A percentile compares a stretch with the other conserved stretches of the same genome.
These are phyloP conservation scores for Beauveria asiatica DNA, from an alignment of 2,329 filamentous ascomycete genomes.

Conservation along the genomic window DNA sequence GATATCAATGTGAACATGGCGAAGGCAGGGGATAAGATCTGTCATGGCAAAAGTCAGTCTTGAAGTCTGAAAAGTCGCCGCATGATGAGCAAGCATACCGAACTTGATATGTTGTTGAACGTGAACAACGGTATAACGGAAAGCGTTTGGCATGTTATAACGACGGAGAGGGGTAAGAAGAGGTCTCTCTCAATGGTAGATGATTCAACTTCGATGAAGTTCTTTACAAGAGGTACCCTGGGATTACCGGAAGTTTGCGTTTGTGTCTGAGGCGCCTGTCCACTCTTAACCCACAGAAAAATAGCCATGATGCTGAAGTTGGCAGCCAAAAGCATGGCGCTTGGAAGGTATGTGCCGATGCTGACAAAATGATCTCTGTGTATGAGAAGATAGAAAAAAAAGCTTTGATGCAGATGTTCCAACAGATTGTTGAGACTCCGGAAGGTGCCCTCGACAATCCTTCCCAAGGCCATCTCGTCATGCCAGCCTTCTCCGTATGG, in stretches of 20 bases:
- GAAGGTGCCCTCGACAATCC: constrained; percentile 83
- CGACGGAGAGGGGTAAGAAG: constrained; percentile 64
- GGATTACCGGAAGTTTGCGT: constrained; percentile 7
- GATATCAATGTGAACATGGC: constrained; percentile 47
- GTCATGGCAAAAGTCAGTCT: neutral
- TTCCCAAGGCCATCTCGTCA: constrained; percentile 92
- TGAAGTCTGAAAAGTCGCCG: neutral
- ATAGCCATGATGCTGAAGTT: constrained; percentile 97
- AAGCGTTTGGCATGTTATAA: constrained; percentile 64
- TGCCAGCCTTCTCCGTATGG: constrained; percentile 90
- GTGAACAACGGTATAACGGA: constrained; percentile 74
- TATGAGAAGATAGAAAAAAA: constrained; percentile 98
- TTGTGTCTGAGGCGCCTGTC: constrained; percentile 30
- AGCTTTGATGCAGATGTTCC: constrained; percentile 95
- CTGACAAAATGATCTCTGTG: constrained; percentile 89
- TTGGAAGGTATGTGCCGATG: constrained; percentile 93
- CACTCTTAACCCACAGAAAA: constrained; percentile 85
- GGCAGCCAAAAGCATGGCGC: constrained; percentile 91
- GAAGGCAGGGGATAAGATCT: constrained; percentile 56
- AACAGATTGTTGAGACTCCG: constrained; percentile 92
- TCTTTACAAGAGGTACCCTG: constrained; percentile 5
- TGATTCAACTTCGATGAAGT: neutral
- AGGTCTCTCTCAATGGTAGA: constrained; percentile 52
- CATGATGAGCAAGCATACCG: constrained; percentile 41
- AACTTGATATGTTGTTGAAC: constrained; percentile 66